Evolutionary conservation across 345 rosid genomes (phyloP).

Genomic region (Carallia pectinifolia): DNA sequence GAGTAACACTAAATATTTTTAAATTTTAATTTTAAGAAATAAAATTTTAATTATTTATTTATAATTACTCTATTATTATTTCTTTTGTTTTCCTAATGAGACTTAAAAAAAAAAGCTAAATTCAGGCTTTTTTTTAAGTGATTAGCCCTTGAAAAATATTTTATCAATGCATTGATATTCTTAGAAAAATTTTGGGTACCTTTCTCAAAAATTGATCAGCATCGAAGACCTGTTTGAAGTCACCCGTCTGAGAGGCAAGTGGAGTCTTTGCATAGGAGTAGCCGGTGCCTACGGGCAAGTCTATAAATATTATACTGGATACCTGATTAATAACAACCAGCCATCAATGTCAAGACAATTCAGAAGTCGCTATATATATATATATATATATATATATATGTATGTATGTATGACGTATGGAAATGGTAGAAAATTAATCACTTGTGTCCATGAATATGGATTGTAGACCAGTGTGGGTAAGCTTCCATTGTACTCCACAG

Average conservation of each 20-base stretch:
- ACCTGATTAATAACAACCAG: conserved; percentile 31
- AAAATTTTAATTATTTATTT: too few relatives aligned
- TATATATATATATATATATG: too few relatives aligned
- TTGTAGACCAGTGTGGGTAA: conserved; percentile 49
- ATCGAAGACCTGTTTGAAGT: conserved; percentile 47
- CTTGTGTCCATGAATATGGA: conserved; percentile 4
- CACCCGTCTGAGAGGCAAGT: conserved; percentile 41
- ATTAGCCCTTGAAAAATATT: too few relatives aligned
- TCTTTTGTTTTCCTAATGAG: too few relatives aligned
- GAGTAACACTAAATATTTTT: too few relatives aligned
- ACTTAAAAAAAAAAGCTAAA: too few relatives aligned
- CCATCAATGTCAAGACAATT: neutral
- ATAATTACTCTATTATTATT: too few relatives aligned
- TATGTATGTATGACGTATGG: too few relatives aligned
- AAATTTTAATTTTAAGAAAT: too few relatives aligned
- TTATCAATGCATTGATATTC: too few relatives aligned
- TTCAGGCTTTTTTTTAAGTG: too few relatives aligned
- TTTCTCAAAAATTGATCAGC: conserved; percentile 48
- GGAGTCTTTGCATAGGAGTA: conserved; percentile 55
- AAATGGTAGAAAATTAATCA: neutral
- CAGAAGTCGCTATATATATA: neutral
- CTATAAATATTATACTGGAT: conserved; percentile 66
- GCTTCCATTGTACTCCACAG: conserved; percentile 59
- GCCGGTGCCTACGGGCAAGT: conserved; percentile 75
- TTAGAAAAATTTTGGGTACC: conserved; percentile 24